A percentile compares a stretch with the other conserved stretches of the same genome.
These are phyloP conservation scores for Huntiella decipiens DNA, from an alignment of 2,329 filamentous ascomycete species.

Conservation along the genomic window DNA sequence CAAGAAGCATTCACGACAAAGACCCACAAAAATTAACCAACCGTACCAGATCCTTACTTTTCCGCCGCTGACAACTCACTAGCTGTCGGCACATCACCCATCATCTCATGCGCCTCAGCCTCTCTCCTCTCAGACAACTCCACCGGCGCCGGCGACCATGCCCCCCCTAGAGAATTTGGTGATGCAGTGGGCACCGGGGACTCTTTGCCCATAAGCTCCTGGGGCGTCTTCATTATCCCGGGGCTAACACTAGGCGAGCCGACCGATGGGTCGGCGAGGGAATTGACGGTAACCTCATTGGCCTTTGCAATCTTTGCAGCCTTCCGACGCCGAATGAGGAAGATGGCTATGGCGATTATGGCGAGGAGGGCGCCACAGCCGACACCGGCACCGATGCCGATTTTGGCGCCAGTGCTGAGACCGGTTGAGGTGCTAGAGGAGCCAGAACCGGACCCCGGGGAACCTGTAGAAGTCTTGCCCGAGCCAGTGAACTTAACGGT, in stretches of 20 bases:
- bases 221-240: not conserved
- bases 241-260: not conserved
- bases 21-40: no score
- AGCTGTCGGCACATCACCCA: not conserved
- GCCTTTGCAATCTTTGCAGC: no score
- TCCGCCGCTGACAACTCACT: no score
- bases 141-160: not conserved
- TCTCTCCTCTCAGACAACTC: not conserved
- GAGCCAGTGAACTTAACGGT: not conserved
- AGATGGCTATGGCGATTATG: no score
- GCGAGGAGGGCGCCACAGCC: not conserved
- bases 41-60: no score
- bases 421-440: not conserved
- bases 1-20: no score
- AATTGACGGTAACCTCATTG: no score
- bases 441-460: not conserved
- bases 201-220: not conserved
- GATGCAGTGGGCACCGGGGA: not conserved
- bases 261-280: not conserved
- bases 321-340: no score
- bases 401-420: not conserved
- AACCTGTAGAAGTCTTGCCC: not conserved
- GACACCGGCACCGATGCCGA: not conserved
- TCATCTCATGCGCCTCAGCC: not conserved
- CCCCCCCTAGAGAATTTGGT: not conserved